Conservation (phyloP, 441 rosid genomes). For the Gossypium davidsonii region DNA sequence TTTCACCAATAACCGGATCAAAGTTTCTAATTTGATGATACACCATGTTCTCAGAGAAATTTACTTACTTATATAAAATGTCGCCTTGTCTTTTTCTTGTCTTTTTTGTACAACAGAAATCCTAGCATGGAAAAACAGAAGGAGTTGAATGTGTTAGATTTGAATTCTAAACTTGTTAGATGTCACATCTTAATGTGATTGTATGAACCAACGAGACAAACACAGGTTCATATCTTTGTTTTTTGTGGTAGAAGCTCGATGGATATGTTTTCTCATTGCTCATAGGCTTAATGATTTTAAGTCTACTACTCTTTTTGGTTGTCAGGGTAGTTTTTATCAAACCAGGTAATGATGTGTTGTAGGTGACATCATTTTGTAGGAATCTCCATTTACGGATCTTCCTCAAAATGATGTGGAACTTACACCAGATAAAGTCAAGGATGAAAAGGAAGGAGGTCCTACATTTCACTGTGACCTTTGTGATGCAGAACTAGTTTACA, state of each 20-base stretch:
- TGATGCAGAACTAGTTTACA: slow-evolving; percentile 59
- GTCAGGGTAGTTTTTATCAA: too few species aligned
- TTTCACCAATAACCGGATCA: background rate
- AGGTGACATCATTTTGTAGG: slow-evolving; percentile 13
- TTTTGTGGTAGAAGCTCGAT: background rate
- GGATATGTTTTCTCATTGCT: background rate
- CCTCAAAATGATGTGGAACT: slow-evolving; percentile 39
- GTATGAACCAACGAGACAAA: background rate
- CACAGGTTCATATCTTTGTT: background rate
- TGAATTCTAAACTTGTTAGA: background rate
- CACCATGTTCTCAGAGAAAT: background rate
- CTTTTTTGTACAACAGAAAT: background rate
- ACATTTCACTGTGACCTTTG: slow-evolving; percentile 55
- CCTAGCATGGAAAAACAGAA: background rate
- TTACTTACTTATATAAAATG: background rate
- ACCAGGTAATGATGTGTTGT: background rate
- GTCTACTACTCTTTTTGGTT: background rate
- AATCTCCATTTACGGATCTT: slow-evolving; percentile 34
- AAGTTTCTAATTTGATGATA: background rate
- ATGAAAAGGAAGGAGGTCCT: slow-evolving; percentile 45
- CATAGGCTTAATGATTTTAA: background rate
- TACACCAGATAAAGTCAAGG: slow-evolving; percentile 50
- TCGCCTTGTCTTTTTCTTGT: background rate
- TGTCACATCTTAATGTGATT: background rate
- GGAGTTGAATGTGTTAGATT: background rate